These are phyloP conservation scores for Cladophialophora psammophila DNA, from an alignment of 2,329 filamentous ascomycete genomes.

Conservation along the genomic window DNA sequence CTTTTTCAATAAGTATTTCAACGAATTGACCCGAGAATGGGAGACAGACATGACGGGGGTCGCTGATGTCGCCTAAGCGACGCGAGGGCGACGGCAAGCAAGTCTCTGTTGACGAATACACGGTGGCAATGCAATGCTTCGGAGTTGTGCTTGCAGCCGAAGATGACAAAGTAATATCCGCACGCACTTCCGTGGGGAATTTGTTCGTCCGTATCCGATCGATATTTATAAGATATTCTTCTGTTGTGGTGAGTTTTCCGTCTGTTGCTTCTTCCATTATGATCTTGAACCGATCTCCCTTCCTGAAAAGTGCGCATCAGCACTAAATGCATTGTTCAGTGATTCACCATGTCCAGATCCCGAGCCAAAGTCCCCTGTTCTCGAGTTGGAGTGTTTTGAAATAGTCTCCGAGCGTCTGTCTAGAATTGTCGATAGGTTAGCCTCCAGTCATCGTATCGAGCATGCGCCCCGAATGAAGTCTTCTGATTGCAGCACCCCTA, in stretches of 20 bases:
- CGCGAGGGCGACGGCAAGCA: slow-evolving; percentile 51
- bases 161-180: not conserved
- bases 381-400: not conserved
- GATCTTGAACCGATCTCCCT: slow-evolving; percentile 59
- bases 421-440: slow-evolving; percentile 48
- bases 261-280: slow-evolving; percentile 59
- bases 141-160: slow-evolving; percentile 29
- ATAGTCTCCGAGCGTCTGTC: not conserved
- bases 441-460: slow-evolving; percentile 67
- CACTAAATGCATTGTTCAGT: not conserved
- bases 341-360: too few relatives aligned
- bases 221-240: slow-evolving; percentile 60
- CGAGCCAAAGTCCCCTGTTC: not conserved
- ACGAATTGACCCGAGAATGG: slow-evolving; percentile 66
- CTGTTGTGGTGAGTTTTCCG: slow-evolving; percentile 26
- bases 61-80: slow-evolving; percentile 56
- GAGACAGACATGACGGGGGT: slow-evolving; percentile 62
- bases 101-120: slow-evolving; percentile 52
- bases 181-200: slow-evolving; percentile 56
- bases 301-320: slow-evolving; percentile 55
- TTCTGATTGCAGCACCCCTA: slow-evolving; percentile 46
- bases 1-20: slow-evolving; percentile 63
- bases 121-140: slow-evolving; percentile 34
- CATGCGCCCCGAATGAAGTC: slow-evolving; percentile 57
- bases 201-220: slow-evolving; percentile 65